Percentiles rank a stretch among this genome's conserved stretches.
Evolutionary conservation across 495 filamentous ascomycete species (phyloP).

Genomic region (Physcia stellaris): DNA sequence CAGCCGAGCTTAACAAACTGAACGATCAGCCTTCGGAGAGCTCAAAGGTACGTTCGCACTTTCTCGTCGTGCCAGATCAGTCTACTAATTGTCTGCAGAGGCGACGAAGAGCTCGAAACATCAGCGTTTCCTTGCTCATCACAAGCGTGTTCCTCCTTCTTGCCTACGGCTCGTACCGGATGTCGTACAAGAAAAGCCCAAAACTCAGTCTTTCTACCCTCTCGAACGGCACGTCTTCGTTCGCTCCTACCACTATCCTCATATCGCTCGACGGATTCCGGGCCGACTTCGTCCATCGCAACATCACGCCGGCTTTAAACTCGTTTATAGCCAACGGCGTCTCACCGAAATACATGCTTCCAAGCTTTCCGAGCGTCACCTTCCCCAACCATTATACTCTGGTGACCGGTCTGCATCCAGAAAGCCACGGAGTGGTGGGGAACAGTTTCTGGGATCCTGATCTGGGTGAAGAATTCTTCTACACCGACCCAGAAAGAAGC

Average conservation of each 20-base stretch:
- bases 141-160: slow-evolving; percentile 38
- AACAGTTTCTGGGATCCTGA: slow-evolving; percentile 88
- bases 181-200: slow-evolving; percentile 22
- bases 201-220: slow-evolving; percentile 16
- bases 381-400: slow-evolving; percentile 98
- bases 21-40: too few relatives aligned
- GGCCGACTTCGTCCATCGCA: slow-evolving; percentile 81
- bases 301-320: slow-evolving; percentile 70
- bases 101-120: slow-evolving; percentile 21
- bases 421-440: slow-evolving; percentile 83
- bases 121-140: slow-evolving; percentile 22
- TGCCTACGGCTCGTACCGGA: slow-evolving; percentile 39
- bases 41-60: too few relatives aligned
- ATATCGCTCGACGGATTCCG: slow-evolving; percentile 94
- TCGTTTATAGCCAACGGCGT: slow-evolving; percentile 70
- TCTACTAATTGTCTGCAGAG: slow-evolving; percentile 19
- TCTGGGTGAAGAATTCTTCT: slow-evolving; percentile 67
- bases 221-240: slow-evolving; percentile 74
- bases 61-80: slow-evolving; percentile 5
- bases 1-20: slow-evolving; percentile 29
- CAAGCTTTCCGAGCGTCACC: slow-evolving; percentile 89
- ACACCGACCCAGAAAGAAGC: slow-evolving; percentile 58
- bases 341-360: slow-evolving; percentile 79
- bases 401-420: slow-evolving; percentile 82
- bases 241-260: slow-evolving; percentile 81